Base-by-base conservation (phyloP, 176 grass and related monocot species). In the Oryza meridionalis region DNA sequence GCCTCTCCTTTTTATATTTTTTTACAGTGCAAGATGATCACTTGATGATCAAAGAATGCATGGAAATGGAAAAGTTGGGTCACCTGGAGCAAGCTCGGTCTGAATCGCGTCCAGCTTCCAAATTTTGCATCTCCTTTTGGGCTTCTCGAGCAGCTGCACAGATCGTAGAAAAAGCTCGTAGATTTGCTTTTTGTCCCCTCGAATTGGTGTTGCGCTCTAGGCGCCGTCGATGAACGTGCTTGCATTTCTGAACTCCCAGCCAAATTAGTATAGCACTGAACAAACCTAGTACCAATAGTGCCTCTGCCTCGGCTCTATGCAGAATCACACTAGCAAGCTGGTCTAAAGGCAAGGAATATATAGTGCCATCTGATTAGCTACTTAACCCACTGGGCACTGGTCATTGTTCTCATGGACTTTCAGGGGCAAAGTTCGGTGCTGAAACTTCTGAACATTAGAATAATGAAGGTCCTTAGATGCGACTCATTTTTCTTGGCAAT, bases 151-250 rank as follows among this genome's bases (percentile, higher is more conserved):
- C 86, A 72, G 73, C 73, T 53, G 9, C 65, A 37, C 58, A n/a
- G 69, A 68, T 45, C 26, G 37, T 21, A 61, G 33, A 86, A 77
- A 90, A 86, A 82, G 17, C 51, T 42, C 10, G 0, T 21, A n/a
- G 70, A 76, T 66, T 77, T 82, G 40, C 38, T 85, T 85, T 53
- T 70, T 42, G 70, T 47, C 68, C 17, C 17, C 7, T 40, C 32
- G 46, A 21, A 24, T 65, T 63, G 37, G 19, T 29, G 43, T 4
- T 32, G 17, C 1, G 13, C 22, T 44, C 53, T 84, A 85, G 64
- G 83, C 78, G 83, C 78, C 88, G 72, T 72, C 72, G 11, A 74
- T 75, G 83, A 90, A 73, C 75, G 44, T 82, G 83, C 51, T 73
- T 14, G 55, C 53, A 44, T 59, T 21, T 43, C n/a, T 58, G 15